Conservation (phyloP, 768 basidiomycete species). For the Serendipita sp. region DNA sequence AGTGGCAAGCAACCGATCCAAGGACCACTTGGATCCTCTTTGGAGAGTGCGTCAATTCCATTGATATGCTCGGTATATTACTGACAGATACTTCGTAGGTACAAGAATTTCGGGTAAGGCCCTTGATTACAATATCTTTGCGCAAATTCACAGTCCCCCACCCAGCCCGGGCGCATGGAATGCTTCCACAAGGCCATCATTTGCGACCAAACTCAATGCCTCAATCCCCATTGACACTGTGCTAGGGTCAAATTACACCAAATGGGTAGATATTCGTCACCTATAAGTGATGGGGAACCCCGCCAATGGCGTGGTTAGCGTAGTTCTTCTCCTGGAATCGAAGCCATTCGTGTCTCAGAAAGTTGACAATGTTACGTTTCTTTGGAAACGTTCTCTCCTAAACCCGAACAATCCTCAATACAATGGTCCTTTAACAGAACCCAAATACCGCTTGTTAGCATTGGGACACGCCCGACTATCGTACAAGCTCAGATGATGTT, state of each 20-base stretch:
- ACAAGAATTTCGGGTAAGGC: background rate
- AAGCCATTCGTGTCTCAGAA: too few relatives aligned
- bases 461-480: too few relatives aligned
- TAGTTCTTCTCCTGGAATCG: too few relatives aligned
- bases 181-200: background rate
- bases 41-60: constrained; percentile 8
- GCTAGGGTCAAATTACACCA: constrained; percentile 1
- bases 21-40: constrained; percentile 11
- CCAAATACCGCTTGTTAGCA: too few relatives aligned
- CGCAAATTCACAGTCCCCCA: background rate
- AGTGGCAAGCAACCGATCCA: constrained; percentile 9
- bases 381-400: too few relatives aligned
- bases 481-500: too few relatives aligned
- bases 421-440: too few relatives aligned
- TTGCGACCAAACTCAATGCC: background rate
- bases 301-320: too few relatives aligned
- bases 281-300: too few relatives aligned
- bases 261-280: background rate
- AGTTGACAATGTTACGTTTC: too few relatives aligned
- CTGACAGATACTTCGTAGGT: background rate
- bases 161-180: constrained; percentile 3
- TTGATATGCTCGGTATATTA: background rate
- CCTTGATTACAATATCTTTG: background rate
- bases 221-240: background rate
- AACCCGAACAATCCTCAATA: too few relatives aligned